Percentiles rank a stretch among this genome's conserved stretches.
These are phyloP conservation scores for Penicillium sp. DNA, from an alignment of 2,329 filamentous ascomycete genomes.

Conservation along the genomic window DNA sequence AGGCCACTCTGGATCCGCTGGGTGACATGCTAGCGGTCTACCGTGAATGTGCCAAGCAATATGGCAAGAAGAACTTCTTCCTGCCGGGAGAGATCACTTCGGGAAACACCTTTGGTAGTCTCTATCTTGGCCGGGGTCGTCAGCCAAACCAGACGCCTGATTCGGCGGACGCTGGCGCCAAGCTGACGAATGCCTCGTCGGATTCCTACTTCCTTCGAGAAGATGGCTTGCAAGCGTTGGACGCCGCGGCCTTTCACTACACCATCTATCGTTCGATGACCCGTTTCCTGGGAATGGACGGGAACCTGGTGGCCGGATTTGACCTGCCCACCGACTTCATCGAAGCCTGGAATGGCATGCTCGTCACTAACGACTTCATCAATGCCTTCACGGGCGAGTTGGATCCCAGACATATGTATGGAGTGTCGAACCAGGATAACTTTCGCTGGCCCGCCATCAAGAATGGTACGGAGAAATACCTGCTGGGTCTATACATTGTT, in stretches of 20 bases:
- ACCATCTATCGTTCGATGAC: constrained; percentile 53
- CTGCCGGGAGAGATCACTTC: constrained; percentile 56
- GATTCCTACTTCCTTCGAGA: constrained; percentile 46
- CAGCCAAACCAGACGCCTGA: constrained; percentile 44
- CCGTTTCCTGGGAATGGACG: constrained; percentile 53
- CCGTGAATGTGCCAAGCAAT: constrained; percentile 48
- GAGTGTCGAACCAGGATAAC: constrained; percentile 57
- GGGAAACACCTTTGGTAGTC: constrained; percentile 52
- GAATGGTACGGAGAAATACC: constrained; percentile 49
- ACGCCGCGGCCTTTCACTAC: constrained; percentile 56
- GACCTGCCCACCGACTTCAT: constrained; percentile 50
- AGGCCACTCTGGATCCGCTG: constrained; percentile 54
- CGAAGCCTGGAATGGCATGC: constrained; percentile 48
- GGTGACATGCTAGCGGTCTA: constrained; percentile 50
- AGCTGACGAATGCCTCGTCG: constrained; percentile 39
- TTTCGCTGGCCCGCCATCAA: constrained; percentile 56
- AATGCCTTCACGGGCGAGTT: constrained; percentile 53
- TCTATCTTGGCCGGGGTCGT: constrained; percentile 55
- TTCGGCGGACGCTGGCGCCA: constrained; percentile 40
- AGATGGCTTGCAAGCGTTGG: constrained; percentile 46
- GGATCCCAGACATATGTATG: constrained; percentile 57
- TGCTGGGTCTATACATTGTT: constrained; percentile 51
- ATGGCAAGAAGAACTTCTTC: constrained; percentile 57
- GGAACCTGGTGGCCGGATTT: constrained; percentile 46
- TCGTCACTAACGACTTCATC: constrained; percentile 51